Evolutionary conservation across 768 basidiomycete species (phyloP).

Genomic region (Leccinum imitatum): DNA sequence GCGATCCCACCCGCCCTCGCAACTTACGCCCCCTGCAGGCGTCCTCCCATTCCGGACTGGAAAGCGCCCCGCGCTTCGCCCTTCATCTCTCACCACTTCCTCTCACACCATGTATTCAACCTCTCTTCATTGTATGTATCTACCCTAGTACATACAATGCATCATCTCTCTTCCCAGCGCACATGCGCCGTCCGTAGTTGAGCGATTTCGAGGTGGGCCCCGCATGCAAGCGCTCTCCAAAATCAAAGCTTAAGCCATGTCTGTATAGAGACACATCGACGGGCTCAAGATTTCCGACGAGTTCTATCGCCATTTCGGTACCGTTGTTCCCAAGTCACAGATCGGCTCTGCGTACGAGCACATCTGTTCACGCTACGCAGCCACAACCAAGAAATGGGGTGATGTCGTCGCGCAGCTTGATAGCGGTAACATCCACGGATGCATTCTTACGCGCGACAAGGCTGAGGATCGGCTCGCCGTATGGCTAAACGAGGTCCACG

Average conservation of each 20-base stretch:
- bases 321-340: constrained; percentile 47
- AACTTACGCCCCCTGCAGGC: too few relatives aligned
- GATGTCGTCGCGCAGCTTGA: constrained; percentile 35
- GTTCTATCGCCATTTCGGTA: constrained; percentile 44
- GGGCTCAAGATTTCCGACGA: constrained; percentile 52
- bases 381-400: constrained; percentile 24
- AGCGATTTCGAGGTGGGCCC: constrained; percentile 48
- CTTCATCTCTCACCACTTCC: too few relatives aligned
- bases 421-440: constrained; percentile 23
- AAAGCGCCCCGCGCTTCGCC: too few relatives aligned
- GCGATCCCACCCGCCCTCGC: too few relatives aligned
- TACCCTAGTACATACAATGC: too few relatives aligned
- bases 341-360: constrained; percentile 50
- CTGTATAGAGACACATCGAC: constrained; percentile 35
- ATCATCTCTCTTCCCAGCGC: too few relatives aligned
- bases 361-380: constrained; percentile 44
- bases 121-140: too few relatives aligned
- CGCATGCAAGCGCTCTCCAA: not conserved
- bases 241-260: not conserved
- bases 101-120: too few relatives aligned
- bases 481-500: constrained; percentile 49
- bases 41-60: too few relatives aligned
- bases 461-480: constrained; percentile 54
- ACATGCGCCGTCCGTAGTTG: constrained; percentile 19
- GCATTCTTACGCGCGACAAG: constrained; percentile 34